Evolutionary conservation across 768 basidiomycete species (phyloP).

Genomic region (Amanita rimosa): DNA sequence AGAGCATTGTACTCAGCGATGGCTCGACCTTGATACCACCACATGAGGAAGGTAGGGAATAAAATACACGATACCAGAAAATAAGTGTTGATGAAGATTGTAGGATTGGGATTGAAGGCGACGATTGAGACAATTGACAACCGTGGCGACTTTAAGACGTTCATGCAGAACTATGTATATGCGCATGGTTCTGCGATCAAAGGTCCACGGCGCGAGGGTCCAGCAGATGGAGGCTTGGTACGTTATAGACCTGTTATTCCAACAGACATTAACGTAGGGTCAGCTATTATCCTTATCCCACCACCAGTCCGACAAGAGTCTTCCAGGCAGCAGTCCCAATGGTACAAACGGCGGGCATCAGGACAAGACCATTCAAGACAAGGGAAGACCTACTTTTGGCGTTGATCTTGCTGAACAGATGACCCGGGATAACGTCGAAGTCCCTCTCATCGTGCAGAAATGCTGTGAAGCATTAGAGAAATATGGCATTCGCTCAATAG

Average conservation of each 20-base stretch:
- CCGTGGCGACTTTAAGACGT: slow-evolving; percentile 87
- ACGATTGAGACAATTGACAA: slow-evolving; percentile 91
- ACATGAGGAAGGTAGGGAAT: slow-evolving; percentile 49
- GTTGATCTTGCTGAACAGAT: slow-evolving; percentile 91
- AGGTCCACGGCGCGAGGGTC: slow-evolving; percentile 84
- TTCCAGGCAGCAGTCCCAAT: slow-evolving; percentile 11
- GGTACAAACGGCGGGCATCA: slow-evolving; percentile 13
- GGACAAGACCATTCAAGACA: slow-evolving; percentile 32
- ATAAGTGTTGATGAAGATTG: background rate
- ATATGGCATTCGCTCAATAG: slow-evolving; percentile 72
- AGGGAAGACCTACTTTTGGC: slow-evolving; percentile 80
- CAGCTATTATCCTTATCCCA: slow-evolving; percentile 57
- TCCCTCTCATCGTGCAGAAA: slow-evolving; percentile 79
- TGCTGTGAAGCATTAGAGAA: slow-evolving; percentile 90
- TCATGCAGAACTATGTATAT: slow-evolving; percentile 96
- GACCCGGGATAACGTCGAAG: slow-evolving; percentile 80
- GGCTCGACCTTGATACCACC: slow-evolving; percentile 76
- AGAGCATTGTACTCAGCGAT: slow-evolving; percentile 82
- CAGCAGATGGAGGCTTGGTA: slow-evolving; percentile 89
- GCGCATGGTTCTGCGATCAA: slow-evolving; percentile 58
- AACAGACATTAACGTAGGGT: slow-evolving; percentile 4
- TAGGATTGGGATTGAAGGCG: slow-evolving; percentile 68
- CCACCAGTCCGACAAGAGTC: slow-evolving; percentile 17
- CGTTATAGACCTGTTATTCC: slow-evolving; percentile 1
- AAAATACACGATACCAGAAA: background rate